Percentiles rank a stretch among this genome's conserved stretches.
Conservation (phyloP, 176 grass and related monocot species). For the Puya raimondii region DNA sequence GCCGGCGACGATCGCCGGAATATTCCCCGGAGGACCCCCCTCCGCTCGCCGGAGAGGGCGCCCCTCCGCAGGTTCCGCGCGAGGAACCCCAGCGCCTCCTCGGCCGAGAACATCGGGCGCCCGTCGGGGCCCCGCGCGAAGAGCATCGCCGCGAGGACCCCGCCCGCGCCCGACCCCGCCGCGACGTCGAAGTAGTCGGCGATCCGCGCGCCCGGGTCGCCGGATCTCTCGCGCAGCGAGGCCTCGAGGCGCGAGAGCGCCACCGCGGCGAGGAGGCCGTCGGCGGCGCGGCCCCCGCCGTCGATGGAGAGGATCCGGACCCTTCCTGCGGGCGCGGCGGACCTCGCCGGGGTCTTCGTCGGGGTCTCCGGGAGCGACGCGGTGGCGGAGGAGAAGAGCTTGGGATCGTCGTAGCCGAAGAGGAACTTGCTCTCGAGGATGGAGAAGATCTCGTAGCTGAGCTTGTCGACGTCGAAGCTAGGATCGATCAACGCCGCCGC, state of each 20-base stretch:
- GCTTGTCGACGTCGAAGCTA: slow-evolving; percentile 25
- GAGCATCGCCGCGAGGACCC: slow-evolving; percentile 52
- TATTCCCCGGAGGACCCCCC: slow-evolving; percentile 18
- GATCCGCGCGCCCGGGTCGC: slow-evolving; percentile 30
- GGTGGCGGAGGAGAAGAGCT: not conserved
- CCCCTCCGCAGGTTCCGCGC: slow-evolving; percentile 9
- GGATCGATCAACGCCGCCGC: not conserved
- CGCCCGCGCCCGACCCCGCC: slow-evolving; percentile 44
- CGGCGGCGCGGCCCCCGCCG: slow-evolving; percentile 31
- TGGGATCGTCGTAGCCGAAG: slow-evolving; percentile 23
- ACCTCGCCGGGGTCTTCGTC: slow-evolving; percentile 7
- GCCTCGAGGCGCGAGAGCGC: slow-evolving; percentile 48
- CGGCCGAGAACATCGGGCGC: slow-evolving; percentile 40
- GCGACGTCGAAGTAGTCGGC: slow-evolving; percentile 74
- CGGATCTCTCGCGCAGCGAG: slow-evolving; percentile 23
- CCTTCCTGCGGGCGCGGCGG: not conserved
- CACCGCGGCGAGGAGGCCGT: slow-evolving; percentile 48
- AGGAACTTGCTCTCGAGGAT: slow-evolving; percentile 65
- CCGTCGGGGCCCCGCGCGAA: slow-evolving; percentile 41
- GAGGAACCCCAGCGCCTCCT: slow-evolving; percentile 46
- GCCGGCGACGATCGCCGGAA: slow-evolving; percentile 22
- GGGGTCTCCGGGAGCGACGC: not conserved
- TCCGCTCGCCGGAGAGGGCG: slow-evolving; percentile 16
- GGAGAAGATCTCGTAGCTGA: slow-evolving; percentile 68
- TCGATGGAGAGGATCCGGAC: slow-evolving; percentile 72